Evolutionary conservation across 176 grass and related monocot genomes (phyloP), one percentile per base, ranked within the genome.

Genomic region (Poa annua): DNA sequence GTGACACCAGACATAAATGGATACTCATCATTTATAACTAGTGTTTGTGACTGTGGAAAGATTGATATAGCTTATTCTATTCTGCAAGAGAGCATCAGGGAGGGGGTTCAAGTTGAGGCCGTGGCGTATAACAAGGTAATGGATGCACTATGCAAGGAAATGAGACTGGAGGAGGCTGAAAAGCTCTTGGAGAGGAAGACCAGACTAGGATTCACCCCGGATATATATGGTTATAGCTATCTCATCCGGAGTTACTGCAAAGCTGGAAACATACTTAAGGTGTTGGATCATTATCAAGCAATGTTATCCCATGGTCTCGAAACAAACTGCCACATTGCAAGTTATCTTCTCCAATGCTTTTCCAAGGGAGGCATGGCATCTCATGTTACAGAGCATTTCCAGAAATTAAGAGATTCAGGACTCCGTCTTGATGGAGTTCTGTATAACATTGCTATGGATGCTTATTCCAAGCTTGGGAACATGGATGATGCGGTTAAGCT

Each of bases 51-150:
- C 3, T 89, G 88, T 25, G 62, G 83, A 86, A 89, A 86, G 77
- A 86, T 76, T 54, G 65, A 81, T 79, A 50, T 81, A 7, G 88
- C 88, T 78, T 88, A 84, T 78, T 75, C 64, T 36, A 33, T 88
- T 66, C 87, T 91, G 14, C 45, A 92, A 91, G 62, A 85, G 51
- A 83, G 90, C 17, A 35, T 47, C 14, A 80, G 66, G 73, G 54
- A 85, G 29, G 85, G 75, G 13, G 20, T 94, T 36, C 20, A 57
- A 47, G 71, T 92, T 70, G 80, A 85, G 36, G 54, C 62, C 54
- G 63, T 92, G 26, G 78, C 86, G 70, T 94, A 92, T 91, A 91
- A 97, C 83, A 89, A 83, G 78, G 74, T 97, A 63, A 91, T 97
- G 66, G 62, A 70, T 88, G 84, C 88, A 38, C 84, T 97, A 41